These are phyloP conservation scores for Yamadazyma phyllophila DNA, from an alignment of 805 yeast genomes.

Conservation along the genomic window DNA sequence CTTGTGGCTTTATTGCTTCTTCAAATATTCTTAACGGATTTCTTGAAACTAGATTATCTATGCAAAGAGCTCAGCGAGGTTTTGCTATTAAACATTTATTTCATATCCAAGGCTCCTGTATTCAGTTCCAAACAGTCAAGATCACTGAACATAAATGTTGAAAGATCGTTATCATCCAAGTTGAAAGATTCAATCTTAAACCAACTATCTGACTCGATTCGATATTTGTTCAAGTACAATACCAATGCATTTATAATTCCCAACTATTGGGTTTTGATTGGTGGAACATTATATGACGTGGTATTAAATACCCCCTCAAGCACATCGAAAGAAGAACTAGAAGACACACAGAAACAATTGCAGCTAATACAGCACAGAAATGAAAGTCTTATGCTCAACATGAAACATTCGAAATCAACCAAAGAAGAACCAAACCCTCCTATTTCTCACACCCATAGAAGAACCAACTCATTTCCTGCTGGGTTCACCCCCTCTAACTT, in stretches of 20 bases:
- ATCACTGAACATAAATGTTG: not conserved
- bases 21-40: slow-evolving; percentile 69
- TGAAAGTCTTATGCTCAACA: slow-evolving; percentile 64
- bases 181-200: slow-evolving; percentile 28
- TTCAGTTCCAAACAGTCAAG: slow-evolving; percentile 2
- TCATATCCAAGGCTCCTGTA: slow-evolving; percentile 7
- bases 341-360: slow-evolving; percentile 44
- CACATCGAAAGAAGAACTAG: slow-evolving; percentile 26
- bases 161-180: slow-evolving; percentile 14
- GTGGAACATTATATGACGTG: slow-evolving; percentile 45
- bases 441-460: slow-evolving; percentile 6
- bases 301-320: slow-evolving; percentile 18
- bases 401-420: slow-evolving; percentile 16
- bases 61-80: slow-evolving; percentile 66
- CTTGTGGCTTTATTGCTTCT: slow-evolving; percentile 46
- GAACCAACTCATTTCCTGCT: slow-evolving; percentile 12
- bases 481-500: slow-evolving; percentile 8
- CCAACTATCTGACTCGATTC: slow-evolving; percentile 28
- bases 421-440: slow-evolving; percentile 1
- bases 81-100: slow-evolving; percentile 45
- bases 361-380: slow-evolving; percentile 64
- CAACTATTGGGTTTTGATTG: slow-evolving; percentile 55
- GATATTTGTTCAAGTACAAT: slow-evolving; percentile 46
- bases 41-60: slow-evolving; percentile 53
- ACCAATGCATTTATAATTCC: slow-evolving; percentile 65